Evolutionary conservation across 2,329 filamentous ascomycete genomes (phyloP).

Genomic region (Xylaria sp.): DNA sequence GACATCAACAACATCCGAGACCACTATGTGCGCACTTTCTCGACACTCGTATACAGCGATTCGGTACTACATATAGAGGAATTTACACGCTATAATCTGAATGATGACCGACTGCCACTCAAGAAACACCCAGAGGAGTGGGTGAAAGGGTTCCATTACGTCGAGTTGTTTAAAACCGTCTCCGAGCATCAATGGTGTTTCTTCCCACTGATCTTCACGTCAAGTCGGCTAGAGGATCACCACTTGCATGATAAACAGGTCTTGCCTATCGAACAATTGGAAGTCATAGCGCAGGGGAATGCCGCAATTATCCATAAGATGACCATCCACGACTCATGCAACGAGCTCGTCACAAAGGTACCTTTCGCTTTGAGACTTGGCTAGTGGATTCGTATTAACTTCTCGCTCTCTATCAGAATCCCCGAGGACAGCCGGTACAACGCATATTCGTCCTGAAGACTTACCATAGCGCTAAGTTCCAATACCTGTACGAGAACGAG

Average conservation of each 20-base stretch:
- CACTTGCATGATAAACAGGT: constrained; percentile 1
- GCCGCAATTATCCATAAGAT: constrained; percentile 12
- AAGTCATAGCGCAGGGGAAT: constrained; percentile 7
- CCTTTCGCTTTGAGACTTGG: not conserved
- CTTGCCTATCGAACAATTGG: constrained; percentile 7
- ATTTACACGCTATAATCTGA: constrained; percentile 11
- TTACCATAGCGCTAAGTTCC: constrained; percentile 7
- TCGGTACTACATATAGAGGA: constrained; percentile 1
- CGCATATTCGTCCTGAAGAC: constrained; percentile 17
- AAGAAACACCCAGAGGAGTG: constrained; percentile 4
- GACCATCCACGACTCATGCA: constrained; percentile 9
- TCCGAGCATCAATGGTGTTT: constrained; percentile 18
- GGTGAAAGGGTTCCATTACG: constrained; percentile 1
- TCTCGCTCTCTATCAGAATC: not conserved
- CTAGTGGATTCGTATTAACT: not conserved
- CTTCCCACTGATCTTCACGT: constrained; percentile 9
- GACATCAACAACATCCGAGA: constrained; percentile 11
- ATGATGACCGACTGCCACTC: constrained; percentile 14
- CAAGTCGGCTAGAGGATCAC: constrained; percentile 7
- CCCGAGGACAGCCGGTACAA: not conserved
- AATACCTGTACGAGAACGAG: constrained; percentile 19
- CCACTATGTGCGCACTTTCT: constrained; percentile 17
- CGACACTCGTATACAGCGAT: constrained; percentile 15
- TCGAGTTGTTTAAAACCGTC: constrained; percentile 2
- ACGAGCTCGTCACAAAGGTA: constrained; percentile 10